Evolutionary conservation across 768 basidiomycete species (phyloP), one percentile per base, ranked within the genome.

Genomic region (Serendipita indica): DNA sequence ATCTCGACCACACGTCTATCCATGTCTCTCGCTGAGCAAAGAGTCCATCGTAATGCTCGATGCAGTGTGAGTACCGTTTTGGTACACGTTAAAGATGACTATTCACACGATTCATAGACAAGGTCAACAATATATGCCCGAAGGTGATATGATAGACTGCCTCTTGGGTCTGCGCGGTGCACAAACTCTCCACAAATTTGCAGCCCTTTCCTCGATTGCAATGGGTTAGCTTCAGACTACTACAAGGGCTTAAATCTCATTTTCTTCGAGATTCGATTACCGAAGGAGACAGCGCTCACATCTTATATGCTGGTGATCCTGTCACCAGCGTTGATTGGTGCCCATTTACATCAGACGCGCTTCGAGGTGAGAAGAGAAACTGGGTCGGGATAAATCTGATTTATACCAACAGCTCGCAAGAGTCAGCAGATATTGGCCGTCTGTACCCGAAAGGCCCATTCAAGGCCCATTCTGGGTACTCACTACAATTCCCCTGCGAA

Each of bases 301-400:
- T 94, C 1, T 84, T 97, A 69, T 88, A 84, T 62, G 84, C 87
- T 0, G 96, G 96, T 3, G 86, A 84, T 2, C 86, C 89, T 0
- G 85, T 89, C n/a, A 89, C 86, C 83, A 89, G 82, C 2, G 66
- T 94, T 33, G 90, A 93, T 63, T 98, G 93, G 93, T 92, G 91
- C 68, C 94, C 96, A 2, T 80, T 83, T 22, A 77, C 84, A 61
- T 69, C 73, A 20, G 71, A 75, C 33, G 81, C 82, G 52, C 75
- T 80, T 35, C 62, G 71, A 49, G 67, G 86, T 86, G 64, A 63
- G 75, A n/a, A 6, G 18, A 7, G 41, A 43, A 7, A n/a, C n/a
- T n/a, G n/a, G n/a, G n/a, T 12, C 3, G 6, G 22, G 5, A 27
- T 14, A 7, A 4, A 7, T n/a, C 13, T 13, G 12, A 62, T n/a